Evolutionary conservation across 2,329 filamentous ascomycete species (phyloP).

Genomic region (Thelonectria blattea): DNA sequence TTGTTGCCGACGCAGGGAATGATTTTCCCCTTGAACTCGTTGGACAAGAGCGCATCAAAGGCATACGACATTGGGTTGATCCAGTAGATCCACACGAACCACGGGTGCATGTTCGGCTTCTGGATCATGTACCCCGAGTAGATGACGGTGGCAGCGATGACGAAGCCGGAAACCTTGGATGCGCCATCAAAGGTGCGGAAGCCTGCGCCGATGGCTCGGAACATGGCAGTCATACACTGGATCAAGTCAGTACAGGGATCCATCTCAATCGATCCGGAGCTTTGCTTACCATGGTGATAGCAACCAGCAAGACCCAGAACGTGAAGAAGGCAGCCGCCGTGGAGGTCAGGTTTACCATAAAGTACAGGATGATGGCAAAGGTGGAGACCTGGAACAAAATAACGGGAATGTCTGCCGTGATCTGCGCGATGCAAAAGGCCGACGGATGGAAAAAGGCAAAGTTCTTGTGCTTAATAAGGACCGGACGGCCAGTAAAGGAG

Average conservation of each 20-base stretch:
- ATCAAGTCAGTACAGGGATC: conserved; percentile 3
- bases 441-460: conserved; percentile 65
- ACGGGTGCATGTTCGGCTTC: conserved; percentile 66
- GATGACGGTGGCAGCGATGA: conserved; percentile 59
- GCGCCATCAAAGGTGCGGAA: conserved; percentile 64
- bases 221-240: conserved; percentile 63
- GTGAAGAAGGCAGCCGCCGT: conserved; percentile 65
- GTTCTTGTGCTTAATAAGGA: conserved; percentile 63
- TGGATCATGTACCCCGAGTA: conserved; percentile 71
- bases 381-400: conserved; percentile 62
- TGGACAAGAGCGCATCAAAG: conserved; percentile 71
- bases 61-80: conserved; percentile 72
- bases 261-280: neutral
- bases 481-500: conserved; percentile 64
- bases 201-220: conserved; percentile 60
- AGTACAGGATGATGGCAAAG: conserved; percentile 67
- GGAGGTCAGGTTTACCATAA: conserved; percentile 63
- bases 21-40: conserved; percentile 69
- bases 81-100: conserved; percentile 69
- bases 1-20: conserved; percentile 57
- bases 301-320: conserved; percentile 61
- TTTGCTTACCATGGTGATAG: conserved; percentile 55
- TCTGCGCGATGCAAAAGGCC: conserved; percentile 63
- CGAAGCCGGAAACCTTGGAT: conserved; percentile 60
- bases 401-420: conserved; percentile 61